Evolutionary conservation across 2,329 filamentous ascomycete genomes (phyloP).

Genomic region (Penicillium sp.): DNA sequence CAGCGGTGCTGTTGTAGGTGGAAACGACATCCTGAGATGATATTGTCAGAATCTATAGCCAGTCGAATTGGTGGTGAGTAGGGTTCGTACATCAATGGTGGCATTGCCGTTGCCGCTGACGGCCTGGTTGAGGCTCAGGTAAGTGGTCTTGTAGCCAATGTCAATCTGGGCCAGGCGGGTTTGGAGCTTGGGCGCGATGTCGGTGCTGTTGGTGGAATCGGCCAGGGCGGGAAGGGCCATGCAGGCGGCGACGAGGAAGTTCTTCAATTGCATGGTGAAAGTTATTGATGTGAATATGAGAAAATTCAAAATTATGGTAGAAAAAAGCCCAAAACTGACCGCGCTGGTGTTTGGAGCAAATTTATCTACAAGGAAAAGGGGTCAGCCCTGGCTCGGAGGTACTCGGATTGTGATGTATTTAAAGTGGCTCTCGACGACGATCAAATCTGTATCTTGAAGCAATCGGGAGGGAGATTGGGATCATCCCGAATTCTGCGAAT

Average conservation of each 20-base stretch:
- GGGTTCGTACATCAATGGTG: slow-evolving; percentile 2
- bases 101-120: neutral
- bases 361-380: neutral
- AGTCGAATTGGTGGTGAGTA: neutral
- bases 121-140: slow-evolving; percentile 7
- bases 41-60: neutral
- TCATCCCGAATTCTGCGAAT: neutral
- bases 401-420: neutral
- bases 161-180: slow-evolving; percentile 11
- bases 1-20: slow-evolving; percentile 6
- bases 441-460: neutral
- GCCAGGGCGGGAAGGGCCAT: slow-evolving; percentile 8
- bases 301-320: too few species aligned
- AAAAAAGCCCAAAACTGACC: too few species aligned
- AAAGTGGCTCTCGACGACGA: neutral
- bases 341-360: neutral
- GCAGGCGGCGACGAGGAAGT: slow-evolving; percentile 7
- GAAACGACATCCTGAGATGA: slow-evolving; percentile 5
- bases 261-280: slow-evolving; percentile 11
- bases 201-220: slow-evolving; percentile 3
- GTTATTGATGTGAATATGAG: neutral
- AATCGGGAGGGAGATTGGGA: neutral
- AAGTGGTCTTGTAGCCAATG: slow-evolving; percentile 11
- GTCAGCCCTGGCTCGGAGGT: neutral
- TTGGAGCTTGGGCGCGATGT: slow-evolving; percentile 11